Base-by-base conservation (phyloP, 768 basidiomycete genomes). In the Rubroboletus satanas region DNA sequence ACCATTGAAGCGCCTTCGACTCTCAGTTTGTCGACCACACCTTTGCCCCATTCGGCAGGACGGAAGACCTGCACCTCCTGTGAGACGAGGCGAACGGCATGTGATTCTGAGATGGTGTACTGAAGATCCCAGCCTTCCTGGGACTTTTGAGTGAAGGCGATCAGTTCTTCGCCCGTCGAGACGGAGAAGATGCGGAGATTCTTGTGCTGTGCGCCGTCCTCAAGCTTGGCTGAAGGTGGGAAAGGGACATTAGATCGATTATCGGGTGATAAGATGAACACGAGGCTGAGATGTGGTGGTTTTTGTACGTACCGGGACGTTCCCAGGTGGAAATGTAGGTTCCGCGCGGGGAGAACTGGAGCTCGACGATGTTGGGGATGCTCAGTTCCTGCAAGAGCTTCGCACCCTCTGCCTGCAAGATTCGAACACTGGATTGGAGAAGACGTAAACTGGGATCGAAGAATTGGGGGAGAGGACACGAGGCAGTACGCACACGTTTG, bases 281-380 rank as follows among this genome's bases (percentile, higher is more conserved):
- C 58, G 70, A 66, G 64, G 69, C 48, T 12, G 18, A 21, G 44
- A 58, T n/a, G 49, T 43, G 54, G 38, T 48, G 39, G 21, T 37
- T 45, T 48, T 45, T 44, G 46, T 50, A 70, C 79, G 49, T 64
- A 85, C 85, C 77, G 62, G 88, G 91, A 55, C 97, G 83, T 74
- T 98, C 95, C 92, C 95, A 98, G 45, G 92, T 95, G 50, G 93
- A 95, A 41, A 99, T 67, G 72, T 92, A 98, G 0, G 90, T 93
- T 37, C 93, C 95, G 57, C 89, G 83, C 10, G 97, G 95, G 7
- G 96, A 98, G 73, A 99, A 97, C 64, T 81, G 81, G 63, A 98
- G 69, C 66, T 98, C 97, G 49, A 93, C 69, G 58, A 89, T 80
- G 63, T 87, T 89, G 63, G 87, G 79, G 48, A 90, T 75, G 43